These are phyloP conservation scores for Bothriochloa decipiens DNA, from an alignment of 176 grass and related monocot species.

Conservation along the genomic window DNA sequence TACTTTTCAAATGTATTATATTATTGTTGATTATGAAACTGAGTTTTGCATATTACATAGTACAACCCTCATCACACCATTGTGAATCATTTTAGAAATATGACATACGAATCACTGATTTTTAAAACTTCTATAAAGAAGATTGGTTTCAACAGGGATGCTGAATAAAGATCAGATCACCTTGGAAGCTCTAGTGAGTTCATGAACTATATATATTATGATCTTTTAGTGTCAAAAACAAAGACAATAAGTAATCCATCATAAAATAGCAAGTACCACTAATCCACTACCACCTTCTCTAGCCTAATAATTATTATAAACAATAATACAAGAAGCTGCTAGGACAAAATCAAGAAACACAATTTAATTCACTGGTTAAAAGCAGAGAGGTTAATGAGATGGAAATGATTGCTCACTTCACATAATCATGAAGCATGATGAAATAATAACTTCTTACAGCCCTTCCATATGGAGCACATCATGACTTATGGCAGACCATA, in stretches of 20 bases:
- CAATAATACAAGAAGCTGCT: too few relatives aligned
- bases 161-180: neutral
- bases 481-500: neutral
- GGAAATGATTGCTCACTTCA: constrained; percentile 30
- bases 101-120: neutral
- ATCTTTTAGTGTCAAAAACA: neutral
- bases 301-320: neutral
- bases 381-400: neutral
- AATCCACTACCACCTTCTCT: neutral
- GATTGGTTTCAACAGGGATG: too few relatives aligned
- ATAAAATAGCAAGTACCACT: neutral
- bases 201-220: neutral
- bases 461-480: neutral
- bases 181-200: neutral
- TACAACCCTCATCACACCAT: neutral
- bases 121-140: neutral
- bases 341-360: too few relatives aligned
- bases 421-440: constrained; percentile 14
- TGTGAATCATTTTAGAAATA: neutral
- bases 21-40: neutral
- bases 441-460: constrained; percentile 24
- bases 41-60: neutral
- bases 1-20: neutral
- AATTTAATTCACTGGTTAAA: neutral
- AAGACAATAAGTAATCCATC: neutral